Base-by-base conservation (phyloP, 495 filamentous ascomycete genomes). In the Lasiosphaeria ovina region DNA sequence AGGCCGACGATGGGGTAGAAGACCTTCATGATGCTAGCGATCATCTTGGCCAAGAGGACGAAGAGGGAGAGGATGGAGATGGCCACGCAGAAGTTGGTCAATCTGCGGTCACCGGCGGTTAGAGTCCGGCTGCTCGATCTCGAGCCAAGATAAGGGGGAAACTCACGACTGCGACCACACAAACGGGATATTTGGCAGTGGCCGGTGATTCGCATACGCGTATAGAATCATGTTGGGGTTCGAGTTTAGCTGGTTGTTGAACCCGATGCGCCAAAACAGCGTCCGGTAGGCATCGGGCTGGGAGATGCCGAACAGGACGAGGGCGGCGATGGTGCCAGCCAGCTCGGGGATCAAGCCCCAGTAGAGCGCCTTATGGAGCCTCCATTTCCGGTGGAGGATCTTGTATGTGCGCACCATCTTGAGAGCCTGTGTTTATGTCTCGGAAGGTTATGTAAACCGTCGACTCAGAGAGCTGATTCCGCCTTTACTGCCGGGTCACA, bases 151-250 rank as follows among this genome's bases (percentile, higher is more conserved):
- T 9, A 24, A 50, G 58, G 40, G n/a, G 31, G 35, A 48, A 51
- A 83, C 89, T 64, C 80, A 97, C 92, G 87, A 85, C 64, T 82
- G 76, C 47, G 88, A 90, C 92, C 92, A 97, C 24, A 94, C 86
- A 65, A 93, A 77, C 7, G 92, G 92, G 17, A 85, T 74, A 4
- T 74, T 80, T 0, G 82, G 80, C 40, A 87, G 81, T 3, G 87
- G 77, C 57, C 79, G 75, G 67, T 92, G 84, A 65, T 96, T 96
- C 47, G 91, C 87, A 59, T 84, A 84, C 16, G 87, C 86, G 69
- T 92, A 96, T 31, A 93, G 65, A 6, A 87, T 78, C 65, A 87
- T 79, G 44, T 78, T 79, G 24, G 92, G 92, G 60, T 85, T 83
- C 63, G 90, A 94, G 74, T 96, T 96, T 81, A 91, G 92, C 53